Percentiles rank a stretch among this genome's conserved stretches.
Conservation (phyloP, 768 basidiomycete genomes). For the Trametes meyenii region DNA sequence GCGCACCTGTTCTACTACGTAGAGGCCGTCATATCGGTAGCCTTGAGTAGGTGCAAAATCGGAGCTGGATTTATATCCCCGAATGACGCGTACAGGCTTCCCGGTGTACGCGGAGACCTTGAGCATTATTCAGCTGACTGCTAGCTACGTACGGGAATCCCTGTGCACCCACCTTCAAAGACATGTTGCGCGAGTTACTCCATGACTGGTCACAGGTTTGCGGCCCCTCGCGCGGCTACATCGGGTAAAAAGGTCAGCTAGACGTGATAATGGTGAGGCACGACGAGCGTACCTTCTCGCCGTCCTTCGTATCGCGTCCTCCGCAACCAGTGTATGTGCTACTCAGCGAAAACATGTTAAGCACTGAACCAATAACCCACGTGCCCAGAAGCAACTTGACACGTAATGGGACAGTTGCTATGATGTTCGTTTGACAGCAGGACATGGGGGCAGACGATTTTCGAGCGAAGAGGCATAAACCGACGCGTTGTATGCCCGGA, state of each 20-base stretch:
- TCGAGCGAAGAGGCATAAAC: too few relatives aligned
- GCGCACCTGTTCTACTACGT: slow-evolving; percentile 21
- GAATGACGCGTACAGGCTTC: slow-evolving; percentile 26
- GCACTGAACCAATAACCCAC: neutral
- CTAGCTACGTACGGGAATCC: neutral
- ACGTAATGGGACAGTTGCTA: neutral
- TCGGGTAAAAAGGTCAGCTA: neutral
- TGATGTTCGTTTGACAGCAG: neutral
- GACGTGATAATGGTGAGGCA: neutral
- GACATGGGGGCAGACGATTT: too few relatives aligned
- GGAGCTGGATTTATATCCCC: slow-evolving; percentile 20
- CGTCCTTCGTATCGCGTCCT: slow-evolving; percentile 17
- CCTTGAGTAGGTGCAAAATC: slow-evolving; percentile 22
- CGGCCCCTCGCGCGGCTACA: slow-evolving; percentile 21
- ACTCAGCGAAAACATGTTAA: neutral
- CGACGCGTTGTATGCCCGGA: too few relatives aligned
- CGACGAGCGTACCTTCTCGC: slow-evolving; percentile 9
- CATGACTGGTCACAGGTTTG: slow-evolving; percentile 24
- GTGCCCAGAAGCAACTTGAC: neutral
- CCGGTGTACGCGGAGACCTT: slow-evolving; percentile 21
- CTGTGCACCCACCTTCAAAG: slow-evolving; percentile 13
- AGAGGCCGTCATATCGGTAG: slow-evolving; percentile 29
- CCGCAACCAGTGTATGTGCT: slow-evolving; percentile 27
- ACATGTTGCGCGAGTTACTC: slow-evolving; percentile 17
- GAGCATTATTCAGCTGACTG: neutral